Evolutionary conservation across 208 protist species (phyloP), one percentile per base, ranked within the genome.

Genomic region (Trypanosoma mega): DNA sequence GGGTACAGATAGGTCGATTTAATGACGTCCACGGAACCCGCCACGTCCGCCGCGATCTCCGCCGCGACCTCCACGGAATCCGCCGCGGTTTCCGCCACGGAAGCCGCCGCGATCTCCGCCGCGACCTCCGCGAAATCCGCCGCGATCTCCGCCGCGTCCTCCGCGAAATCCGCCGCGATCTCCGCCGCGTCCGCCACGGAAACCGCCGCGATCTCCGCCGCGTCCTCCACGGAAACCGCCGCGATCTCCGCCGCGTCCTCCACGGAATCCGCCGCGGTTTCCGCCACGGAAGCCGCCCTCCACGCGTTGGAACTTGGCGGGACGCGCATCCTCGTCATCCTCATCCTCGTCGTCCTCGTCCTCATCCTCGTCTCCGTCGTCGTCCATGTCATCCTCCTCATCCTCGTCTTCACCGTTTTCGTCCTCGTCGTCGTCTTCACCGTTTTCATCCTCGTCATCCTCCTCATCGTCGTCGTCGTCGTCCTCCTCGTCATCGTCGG

Each of bases 291-390:
- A 70, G 24, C 67, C 79, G 7, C 71, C 76, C 27, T 94, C 87
- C 30, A 67, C 78, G 45, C 84, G 83, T 66, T 86, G 84, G 53
- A 91, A 76, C 74, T 94, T 94, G n/a, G 55, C 56, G 3, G 84
- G 81, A 21, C 67, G 61, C 30, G 78, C 78, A 57, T 86, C 76
- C 2, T 69, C 61, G 43, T 68, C 59, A n/a, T 65, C 48, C 0
- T 72, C 74, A 0, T 86, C 74, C 0, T 63, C 57, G 0, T 69
- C 63, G 11, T 54, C 62, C 12, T 44, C 41, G 29, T 14, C 18
- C 29, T 56, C 59, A 29, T 84, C 73, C 3, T 88, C 78, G 23
- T 75, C 70, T 3, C 80, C 74, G 12, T 82, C 77, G 12, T 84
- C 52, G n/a, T n/a, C n/a, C n/a, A n/a, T n/a, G n/a, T n/a, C n/a